Evolutionary conservation across 768 basidiomycete species (phyloP).

Genomic region (Pleurotus giganteus): DNA sequence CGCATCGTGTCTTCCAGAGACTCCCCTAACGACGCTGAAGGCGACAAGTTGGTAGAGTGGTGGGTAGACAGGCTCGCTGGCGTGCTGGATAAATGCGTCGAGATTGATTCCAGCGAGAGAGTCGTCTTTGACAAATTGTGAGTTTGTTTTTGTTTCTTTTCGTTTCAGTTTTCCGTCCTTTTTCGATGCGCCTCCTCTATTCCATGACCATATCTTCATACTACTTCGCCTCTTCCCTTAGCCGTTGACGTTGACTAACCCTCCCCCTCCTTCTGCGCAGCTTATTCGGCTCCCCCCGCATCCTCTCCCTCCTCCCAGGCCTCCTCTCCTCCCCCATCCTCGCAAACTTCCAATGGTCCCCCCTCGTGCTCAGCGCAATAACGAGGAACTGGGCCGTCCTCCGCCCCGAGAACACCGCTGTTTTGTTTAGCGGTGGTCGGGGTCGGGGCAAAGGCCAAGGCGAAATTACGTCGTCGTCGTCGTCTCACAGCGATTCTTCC

Average conservation of each 20-base stretch:
- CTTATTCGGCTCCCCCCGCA: constrained; percentile 40
- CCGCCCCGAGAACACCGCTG: constrained; percentile 22
- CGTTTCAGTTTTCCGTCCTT: neutral
- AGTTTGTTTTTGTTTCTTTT: constrained; percentile 17
- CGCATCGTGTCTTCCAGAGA: constrained; percentile 32
- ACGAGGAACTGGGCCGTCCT: constrained; percentile 45
- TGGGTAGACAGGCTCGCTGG: constrained; percentile 41
- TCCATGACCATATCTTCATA: neutral
- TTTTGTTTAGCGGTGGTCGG: constrained; percentile 15
- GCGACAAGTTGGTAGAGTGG: constrained; percentile 43
- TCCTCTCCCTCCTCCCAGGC: constrained; percentile 41
- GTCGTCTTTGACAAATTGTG: constrained; percentile 49
- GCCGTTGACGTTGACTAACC: neutral
- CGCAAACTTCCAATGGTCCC: constrained; percentile 50
- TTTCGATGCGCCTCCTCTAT: neutral
- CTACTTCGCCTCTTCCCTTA: neutral
- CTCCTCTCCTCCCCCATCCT: constrained; percentile 49
- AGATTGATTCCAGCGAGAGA: constrained; percentile 37
- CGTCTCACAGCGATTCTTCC: too few species aligned
- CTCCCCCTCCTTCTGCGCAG: constrained; percentile 21
- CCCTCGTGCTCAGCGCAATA: constrained; percentile 47
- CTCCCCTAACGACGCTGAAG: constrained; percentile 36
- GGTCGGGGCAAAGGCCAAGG: neutral
- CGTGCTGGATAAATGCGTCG: constrained; percentile 39
- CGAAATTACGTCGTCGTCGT: too few species aligned